These are phyloP conservation scores for Pseudocercospora macadamiae DNA, from an alignment of 2,329 filamentous ascomycete genomes.

Conservation along the genomic window DNA sequence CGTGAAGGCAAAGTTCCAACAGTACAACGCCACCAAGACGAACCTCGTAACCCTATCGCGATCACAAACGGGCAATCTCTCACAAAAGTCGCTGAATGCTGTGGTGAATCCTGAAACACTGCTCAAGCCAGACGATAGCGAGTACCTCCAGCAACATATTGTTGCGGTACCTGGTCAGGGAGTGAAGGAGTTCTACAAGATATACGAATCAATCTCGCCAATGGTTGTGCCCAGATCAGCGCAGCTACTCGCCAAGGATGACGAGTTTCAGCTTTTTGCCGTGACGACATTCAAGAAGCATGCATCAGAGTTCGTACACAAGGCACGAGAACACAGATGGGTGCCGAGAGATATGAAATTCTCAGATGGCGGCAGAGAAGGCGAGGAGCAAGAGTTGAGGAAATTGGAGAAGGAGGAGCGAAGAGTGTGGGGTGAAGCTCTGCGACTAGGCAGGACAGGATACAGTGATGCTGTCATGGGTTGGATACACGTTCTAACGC, in stretches of 20 bases:
- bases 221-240: slow-evolving; percentile 95
- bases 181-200: slow-evolving; percentile 85
- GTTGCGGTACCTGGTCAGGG: slow-evolving; percentile 80
- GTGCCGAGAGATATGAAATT: slow-evolving; percentile 93
- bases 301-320: slow-evolving; percentile 83
- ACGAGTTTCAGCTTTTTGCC: slow-evolving; percentile 85
- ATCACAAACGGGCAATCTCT: slow-evolving; percentile 90
- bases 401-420: slow-evolving; percentile 80
- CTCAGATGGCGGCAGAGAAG: slow-evolving; percentile 84
- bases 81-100: slow-evolving; percentile 89
- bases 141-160: slow-evolving; percentile 95
- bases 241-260: slow-evolving; percentile 76
- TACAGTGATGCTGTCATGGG: slow-evolving; percentile 97
- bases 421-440: slow-evolving; percentile 89
- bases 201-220: slow-evolving; percentile 82
- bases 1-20: slow-evolving; percentile 89
- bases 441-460: slow-evolving; percentile 84
- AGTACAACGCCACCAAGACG: slow-evolving; percentile 90
- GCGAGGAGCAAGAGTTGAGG: slow-evolving; percentile 85
- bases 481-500: slow-evolving; percentile 87
- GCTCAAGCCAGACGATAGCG: slow-evolving; percentile 78
- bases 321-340: slow-evolving; percentile 91
- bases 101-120: slow-evolving; percentile 75
- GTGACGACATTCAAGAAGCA: slow-evolving; percentile 95
- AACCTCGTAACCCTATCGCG: slow-evolving; percentile 80